Evolutionary conservation across 306 rosid genomes (phyloP).

Genomic region (Fragaria nilgerrensis): DNA sequence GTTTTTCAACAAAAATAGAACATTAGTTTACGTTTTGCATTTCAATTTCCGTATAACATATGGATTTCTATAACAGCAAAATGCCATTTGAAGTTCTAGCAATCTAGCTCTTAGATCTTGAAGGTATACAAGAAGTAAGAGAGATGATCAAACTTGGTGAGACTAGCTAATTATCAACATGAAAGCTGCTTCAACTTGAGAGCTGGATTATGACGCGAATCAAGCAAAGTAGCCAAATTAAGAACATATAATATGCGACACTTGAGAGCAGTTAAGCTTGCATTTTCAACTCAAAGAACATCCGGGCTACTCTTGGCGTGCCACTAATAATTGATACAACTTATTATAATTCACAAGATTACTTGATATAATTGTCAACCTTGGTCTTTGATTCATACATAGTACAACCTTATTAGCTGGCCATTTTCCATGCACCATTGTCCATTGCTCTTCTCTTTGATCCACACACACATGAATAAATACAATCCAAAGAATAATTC

Average conservation of each 20-base stretch:
- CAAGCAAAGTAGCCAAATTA: background rate
- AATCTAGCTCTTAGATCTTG: background rate
- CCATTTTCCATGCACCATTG: background rate
- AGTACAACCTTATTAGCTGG: slow-evolving; percentile 1
- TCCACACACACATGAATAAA: slow-evolving; percentile 4
- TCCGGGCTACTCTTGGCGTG: background rate
- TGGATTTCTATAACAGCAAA: background rate
- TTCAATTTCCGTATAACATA: background rate
- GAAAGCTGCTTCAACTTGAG: background rate
- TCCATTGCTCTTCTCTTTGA: background rate
- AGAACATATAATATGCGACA: too few species aligned
- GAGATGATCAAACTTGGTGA: background rate
- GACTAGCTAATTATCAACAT: background rate
- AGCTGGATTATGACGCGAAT: background rate
- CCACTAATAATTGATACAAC: background rate
- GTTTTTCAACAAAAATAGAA: too few species aligned
- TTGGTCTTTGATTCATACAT: background rate
- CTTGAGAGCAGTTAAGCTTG: too few species aligned
- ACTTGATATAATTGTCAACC: background rate
- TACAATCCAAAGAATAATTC: background rate
- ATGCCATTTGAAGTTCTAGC: background rate
- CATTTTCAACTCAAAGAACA: background rate
- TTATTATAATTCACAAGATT: background rate
- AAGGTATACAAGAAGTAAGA: background rate
- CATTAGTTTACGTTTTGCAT: background rate